Conservation (phyloP, 805 yeast species). For the Hemisphaericaspora nanyangensis region DNA sequence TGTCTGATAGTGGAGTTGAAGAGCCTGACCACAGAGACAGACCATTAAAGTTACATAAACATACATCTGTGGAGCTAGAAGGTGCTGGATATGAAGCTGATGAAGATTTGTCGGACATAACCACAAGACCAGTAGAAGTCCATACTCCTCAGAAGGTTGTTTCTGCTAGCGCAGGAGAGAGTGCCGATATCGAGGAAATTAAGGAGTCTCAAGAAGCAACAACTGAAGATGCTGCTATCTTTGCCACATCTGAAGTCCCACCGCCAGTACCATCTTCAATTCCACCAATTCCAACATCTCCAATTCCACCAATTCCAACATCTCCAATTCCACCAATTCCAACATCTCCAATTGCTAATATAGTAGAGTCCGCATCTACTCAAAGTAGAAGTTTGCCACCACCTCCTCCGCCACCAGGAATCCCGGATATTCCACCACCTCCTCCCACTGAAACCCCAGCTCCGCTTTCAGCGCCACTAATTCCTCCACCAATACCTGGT, state of each 20-base stretch:
- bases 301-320: constrained; percentile 11
- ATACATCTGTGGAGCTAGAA: constrained; percentile 8
- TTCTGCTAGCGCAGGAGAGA: neutral
- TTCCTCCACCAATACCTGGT: constrained; percentile 12
- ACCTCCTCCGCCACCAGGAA: constrained; percentile 11
- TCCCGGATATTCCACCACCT: constrained; percentile 13
- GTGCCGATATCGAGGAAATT: neutral
- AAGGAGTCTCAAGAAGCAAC: neutral
- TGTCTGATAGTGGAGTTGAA: constrained; percentile 8
- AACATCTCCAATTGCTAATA: constrained; percentile 10
- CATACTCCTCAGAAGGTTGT: neutral
- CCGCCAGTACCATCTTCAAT: constrained; percentile 8
- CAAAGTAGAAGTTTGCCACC: constrained; percentile 15
- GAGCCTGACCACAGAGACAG: constrained; percentile 2
- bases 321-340: constrained; percentile 13
- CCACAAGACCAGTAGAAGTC: constrained; percentile 7
- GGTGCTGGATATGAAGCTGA: constrained; percentile 70
- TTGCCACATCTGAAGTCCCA: constrained; percentile 1
- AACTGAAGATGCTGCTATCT: neutral
- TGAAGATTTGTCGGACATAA: constrained; percentile 41
- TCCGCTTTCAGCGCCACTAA: constrained; percentile 12
- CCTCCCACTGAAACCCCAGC: constrained; percentile 1
- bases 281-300: constrained; percentile 11
- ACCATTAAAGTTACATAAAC: constrained; percentile 5
- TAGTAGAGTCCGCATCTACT: constrained; percentile 12